phyloP scores from a whole-genome alignment of 73 alveolate genomes.

The Symbiodinium pilosum region DNA sequence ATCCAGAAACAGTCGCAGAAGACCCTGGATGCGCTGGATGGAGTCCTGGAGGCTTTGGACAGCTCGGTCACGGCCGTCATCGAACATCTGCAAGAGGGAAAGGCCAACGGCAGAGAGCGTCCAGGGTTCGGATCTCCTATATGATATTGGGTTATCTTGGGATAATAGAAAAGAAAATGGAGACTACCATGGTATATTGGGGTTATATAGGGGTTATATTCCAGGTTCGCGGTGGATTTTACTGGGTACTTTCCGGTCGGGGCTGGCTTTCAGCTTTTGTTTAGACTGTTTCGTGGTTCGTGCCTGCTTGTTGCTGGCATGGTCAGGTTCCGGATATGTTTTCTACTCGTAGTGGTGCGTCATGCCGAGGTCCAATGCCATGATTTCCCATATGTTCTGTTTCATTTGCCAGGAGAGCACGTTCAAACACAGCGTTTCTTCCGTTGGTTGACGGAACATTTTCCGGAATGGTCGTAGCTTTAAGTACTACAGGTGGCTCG shows the following conservation, averaged over 20 bases:
- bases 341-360: neutral
- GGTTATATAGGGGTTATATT: neutral
- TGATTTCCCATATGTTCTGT: neutral
- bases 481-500: neutral
- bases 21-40: constrained; percentile 1
- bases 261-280: neutral
- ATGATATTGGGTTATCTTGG: too few relatives aligned
- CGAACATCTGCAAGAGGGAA: constrained; percentile 1
- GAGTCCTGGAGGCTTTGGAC: constrained; percentile 1
- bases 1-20: neutral
- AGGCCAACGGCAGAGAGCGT: neutral
- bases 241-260: neutral
- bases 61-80: constrained; percentile 4
- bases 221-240: neutral
- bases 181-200: neutral
- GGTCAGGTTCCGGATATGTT: neutral
- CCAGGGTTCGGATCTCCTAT: neutral
- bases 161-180: too few relatives aligned
- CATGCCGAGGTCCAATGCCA: neutral
- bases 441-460: neutral
- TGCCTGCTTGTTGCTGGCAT: neutral
- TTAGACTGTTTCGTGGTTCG: constrained; percentile 4
- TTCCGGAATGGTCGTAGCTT: neutral
- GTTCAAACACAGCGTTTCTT: neutral
- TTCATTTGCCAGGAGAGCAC: neutral